These are phyloP conservation scores for Citrullus colocynthis DNA, from an alignment of 306 rosid genomes.

Conservation along the genomic window DNA sequence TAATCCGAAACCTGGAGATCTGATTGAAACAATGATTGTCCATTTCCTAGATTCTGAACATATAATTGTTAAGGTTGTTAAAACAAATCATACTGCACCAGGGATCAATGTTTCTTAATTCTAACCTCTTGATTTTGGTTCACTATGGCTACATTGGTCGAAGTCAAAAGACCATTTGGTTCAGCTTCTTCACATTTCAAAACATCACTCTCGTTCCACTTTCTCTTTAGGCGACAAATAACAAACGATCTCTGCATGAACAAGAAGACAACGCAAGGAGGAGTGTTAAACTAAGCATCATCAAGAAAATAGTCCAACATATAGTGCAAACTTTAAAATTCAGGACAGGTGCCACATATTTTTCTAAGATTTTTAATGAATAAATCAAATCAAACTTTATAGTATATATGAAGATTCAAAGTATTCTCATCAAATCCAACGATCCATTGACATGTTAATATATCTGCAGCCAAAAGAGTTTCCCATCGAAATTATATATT, in stretches of 20 bases:
- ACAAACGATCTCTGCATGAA: slow-evolving; percentile 37
- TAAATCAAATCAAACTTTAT: no score
- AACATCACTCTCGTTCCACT: background rate
- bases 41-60: background rate
- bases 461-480: no score
- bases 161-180: slow-evolving; percentile 7
- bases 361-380: no score
- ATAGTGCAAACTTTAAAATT: background rate
- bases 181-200: background rate
- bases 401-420: no score
- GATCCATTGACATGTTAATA: no score
- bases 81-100: background rate
- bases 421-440: no score
- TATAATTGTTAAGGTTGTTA: background rate
- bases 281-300: background rate
- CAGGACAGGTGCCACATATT: background rate
- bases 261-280: background rate
- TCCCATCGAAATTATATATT: no score
- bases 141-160: background rate
- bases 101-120: background rate
- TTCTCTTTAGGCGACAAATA: slow-evolving; percentile 29
- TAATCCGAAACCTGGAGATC: background rate
- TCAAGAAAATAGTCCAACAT: background rate
- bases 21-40: background rate
- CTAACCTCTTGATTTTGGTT: slow-evolving; percentile 27